These are phyloP conservation scores for Sphenostylis stenocarpa DNA, from an alignment of 306 rosid species.

Conservation along the genomic window DNA sequence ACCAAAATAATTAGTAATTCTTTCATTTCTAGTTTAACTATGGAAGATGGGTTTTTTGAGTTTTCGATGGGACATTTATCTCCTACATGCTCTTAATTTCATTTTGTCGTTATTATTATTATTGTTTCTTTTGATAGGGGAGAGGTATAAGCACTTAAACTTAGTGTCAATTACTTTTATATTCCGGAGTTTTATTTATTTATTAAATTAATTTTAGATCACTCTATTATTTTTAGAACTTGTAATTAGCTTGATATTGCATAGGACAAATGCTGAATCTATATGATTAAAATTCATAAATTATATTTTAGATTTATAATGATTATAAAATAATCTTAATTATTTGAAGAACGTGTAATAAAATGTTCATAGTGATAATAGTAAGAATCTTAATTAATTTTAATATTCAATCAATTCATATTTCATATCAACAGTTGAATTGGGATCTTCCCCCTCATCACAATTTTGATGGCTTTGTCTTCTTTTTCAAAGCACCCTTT, in stretches of 20 bases:
- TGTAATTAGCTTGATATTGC: not conserved
- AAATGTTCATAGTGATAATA: too few relatives aligned
- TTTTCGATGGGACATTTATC: not conserved
- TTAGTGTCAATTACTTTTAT: not conserved
- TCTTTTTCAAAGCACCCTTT: not conserved
- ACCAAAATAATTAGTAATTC: not conserved
- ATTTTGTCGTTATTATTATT: not conserved
- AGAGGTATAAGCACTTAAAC: not conserved
- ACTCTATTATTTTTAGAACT: not conserved
- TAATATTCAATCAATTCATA: not conserved
- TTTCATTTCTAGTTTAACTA: not conserved
- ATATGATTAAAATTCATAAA: too few relatives aligned
- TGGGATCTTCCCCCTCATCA: not conserved
- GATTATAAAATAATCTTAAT: too few relatives aligned
- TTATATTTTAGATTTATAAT: too few relatives aligned
- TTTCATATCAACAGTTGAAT: not conserved
- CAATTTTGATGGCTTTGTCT: slow-evolving; percentile 7
- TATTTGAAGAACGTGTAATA: too few relatives aligned
- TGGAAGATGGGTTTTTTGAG: not conserved
- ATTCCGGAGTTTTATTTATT: not conserved
- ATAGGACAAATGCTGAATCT: too few relatives aligned
- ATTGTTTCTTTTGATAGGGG: not conserved
- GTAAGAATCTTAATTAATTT: too few relatives aligned
- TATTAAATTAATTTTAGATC: not conserved
- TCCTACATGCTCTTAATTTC: not conserved